Evolutionary conservation across 805 yeast genomes (phyloP), one percentile per base, ranked within the genome.

Genomic region (Yarrowia sp.): DNA sequence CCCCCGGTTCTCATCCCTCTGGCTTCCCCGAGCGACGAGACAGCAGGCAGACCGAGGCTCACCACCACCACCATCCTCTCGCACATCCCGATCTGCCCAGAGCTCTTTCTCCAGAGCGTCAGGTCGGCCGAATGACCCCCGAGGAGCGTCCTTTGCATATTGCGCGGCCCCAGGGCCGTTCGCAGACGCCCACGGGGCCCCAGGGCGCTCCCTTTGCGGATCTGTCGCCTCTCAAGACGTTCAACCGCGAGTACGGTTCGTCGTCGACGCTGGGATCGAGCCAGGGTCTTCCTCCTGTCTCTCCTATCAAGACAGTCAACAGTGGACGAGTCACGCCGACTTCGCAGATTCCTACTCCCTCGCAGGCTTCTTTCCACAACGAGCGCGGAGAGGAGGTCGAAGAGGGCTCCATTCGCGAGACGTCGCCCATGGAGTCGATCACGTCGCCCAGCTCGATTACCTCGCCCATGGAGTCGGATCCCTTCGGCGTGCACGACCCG

Each of bases 241-340:
- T 35, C 32, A 51, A 24, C 36, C 29, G 58, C n/a, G 56, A 49
- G 25, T 32, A n/a, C 4, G 58, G 58, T 2, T 33, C 58, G 4
- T 8, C 58, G 2, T 51, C 58, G 16, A 35, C 58, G 16, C 42
- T 33, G 18, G 55, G 55, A 2, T 47, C 55, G 4, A 32, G 33
- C 3, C 36, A 32, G n/a, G 58, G 58, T 4, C 58, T 51, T 16
- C 42, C 58, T 24, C 58, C 58, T 10, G 42, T 51, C 10, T 51
- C 58, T 3, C 58, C 58, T 27, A 51, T 51, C 42, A 51, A 51
- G 25, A 51, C 58, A 2, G 58, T 51, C 24, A 51, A 35, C 36
- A 51, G 58, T 25, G 58, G 58, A 24, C 32, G 58, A 24, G 58
- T 51, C 25, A 47, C 56, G 4, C 58, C 58, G 9, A 51, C 58